These are phyloP conservation scores for Fusarium sarcochroum DNA, from an alignment of 2,329 filamentous ascomycete genomes.

Conservation along the genomic window DNA sequence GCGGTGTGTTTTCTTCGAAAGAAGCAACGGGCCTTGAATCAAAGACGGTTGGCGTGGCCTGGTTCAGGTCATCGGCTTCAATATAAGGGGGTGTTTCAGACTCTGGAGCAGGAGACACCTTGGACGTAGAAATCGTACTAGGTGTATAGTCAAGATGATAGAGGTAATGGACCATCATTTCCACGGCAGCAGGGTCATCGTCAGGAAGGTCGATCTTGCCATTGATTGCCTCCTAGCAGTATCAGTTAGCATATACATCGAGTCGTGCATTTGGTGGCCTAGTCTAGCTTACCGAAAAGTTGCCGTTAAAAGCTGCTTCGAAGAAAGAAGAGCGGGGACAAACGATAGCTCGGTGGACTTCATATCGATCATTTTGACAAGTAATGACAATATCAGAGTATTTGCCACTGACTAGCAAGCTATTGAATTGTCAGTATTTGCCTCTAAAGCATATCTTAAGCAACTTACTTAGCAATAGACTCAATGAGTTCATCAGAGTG, in stretches of 20 bases:
- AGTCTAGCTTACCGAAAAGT: neutral
- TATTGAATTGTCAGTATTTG: fast-evolving
- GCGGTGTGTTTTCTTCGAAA: too few relatives aligned
- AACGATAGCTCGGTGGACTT: constrained; percentile 23
- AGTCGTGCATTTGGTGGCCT: too few relatives aligned
- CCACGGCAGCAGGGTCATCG: constrained; percentile 9
- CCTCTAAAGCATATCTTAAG: fast-evolving
- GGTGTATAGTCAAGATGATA: constrained; percentile 14
- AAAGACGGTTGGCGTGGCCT: too few relatives aligned
- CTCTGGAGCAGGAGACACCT: too few relatives aligned
- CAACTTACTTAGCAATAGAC: neutral
- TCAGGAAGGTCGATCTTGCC: constrained; percentile 11
- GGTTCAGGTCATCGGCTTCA: too few relatives aligned
- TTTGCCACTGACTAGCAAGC: neutral
- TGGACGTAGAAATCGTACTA: too few relatives aligned
- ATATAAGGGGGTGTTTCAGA: too few relatives aligned
- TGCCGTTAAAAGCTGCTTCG: neutral
- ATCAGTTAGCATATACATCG: neutral
- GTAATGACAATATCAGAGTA: constrained; percentile 24
- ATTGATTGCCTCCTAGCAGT: constrained; percentile 7
- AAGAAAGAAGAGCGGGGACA: constrained; percentile 27
- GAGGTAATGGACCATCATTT: constrained; percentile 16
- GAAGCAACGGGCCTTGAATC: too few relatives aligned
- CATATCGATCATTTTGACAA: constrained; percentile 3
- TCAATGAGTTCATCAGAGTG: neutral